A percentile compares a stretch with the other conserved stretches of the same genome.
Evolutionary conservation across 805 yeast species (phyloP).

Genomic region (Saccharomyces eubayanus): DNA sequence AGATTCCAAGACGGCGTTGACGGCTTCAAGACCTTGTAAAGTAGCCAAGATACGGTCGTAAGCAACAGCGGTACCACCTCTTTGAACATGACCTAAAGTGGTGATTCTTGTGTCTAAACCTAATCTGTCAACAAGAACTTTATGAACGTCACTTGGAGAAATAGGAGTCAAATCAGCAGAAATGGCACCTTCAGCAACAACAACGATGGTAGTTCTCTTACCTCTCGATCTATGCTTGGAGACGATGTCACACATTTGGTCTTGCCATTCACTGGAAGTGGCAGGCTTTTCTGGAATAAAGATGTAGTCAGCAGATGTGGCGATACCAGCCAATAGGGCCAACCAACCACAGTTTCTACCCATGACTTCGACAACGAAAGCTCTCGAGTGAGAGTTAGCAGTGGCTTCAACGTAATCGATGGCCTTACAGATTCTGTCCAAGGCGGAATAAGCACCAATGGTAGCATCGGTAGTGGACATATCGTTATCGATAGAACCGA

Average conservation of each 20-base stretch:
- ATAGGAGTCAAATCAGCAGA: constrained; percentile 60
- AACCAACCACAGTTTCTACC: constrained; percentile 90
- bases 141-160: constrained; percentile 54
- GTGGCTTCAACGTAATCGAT: constrained; percentile 78
- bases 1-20: constrained; percentile 59
- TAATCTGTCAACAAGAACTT: constrained; percentile 53
- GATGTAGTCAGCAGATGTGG: constrained; percentile 73
- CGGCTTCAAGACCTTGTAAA: constrained; percentile 76
- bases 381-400: constrained; percentile 75
- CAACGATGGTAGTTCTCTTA: constrained; percentile 67
- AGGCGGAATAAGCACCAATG: constrained; percentile 72
- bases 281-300: constrained; percentile 78
- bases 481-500: constrained; percentile 79
- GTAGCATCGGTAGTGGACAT: constrained; percentile 82
- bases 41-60: constrained; percentile 66
- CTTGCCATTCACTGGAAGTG: constrained; percentile 52
- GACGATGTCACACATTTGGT: constrained; percentile 56
- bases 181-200: constrained; percentile 82
- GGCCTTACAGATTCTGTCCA: constrained; percentile 64
- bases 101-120: constrained; percentile 75
- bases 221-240: constrained; percentile 61
- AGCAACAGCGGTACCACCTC: constrained; percentile 79
- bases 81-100: constrained; percentile 70
- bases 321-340: constrained; percentile 71
- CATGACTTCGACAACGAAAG: constrained; percentile 81